phyloP scores from a whole-genome alignment of 2,329 filamentous ascomycete genomes.

The Pseudogymnoascus sp. region DNA sequence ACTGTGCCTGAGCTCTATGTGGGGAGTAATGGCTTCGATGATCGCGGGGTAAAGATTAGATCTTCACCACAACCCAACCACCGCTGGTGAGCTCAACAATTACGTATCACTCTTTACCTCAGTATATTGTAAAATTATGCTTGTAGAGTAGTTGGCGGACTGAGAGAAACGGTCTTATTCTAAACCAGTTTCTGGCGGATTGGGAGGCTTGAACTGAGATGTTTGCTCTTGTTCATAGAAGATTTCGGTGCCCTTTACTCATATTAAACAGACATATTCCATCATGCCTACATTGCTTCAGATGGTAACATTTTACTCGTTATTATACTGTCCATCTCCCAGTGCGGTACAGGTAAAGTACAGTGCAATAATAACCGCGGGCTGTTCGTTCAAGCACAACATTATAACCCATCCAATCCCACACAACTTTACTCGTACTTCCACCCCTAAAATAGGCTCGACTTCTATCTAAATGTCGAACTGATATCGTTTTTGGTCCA shows the following conservation, averaged over 20 bases:
- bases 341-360: background rate
- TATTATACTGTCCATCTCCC: background rate
- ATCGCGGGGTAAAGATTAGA: slow-evolving; percentile 5
- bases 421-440: background rate
- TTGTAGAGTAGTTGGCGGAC: background rate
- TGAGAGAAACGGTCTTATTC: background rate
- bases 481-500: slow-evolving; percentile 58
- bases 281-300: background rate
- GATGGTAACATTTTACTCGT: background rate
- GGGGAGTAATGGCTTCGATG: background rate
- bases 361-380: background rate
- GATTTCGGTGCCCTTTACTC: background rate
- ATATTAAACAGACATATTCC: background rate
- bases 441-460: background rate
- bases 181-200: background rate
- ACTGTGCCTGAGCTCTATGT: background rate
- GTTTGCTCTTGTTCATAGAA: background rate
- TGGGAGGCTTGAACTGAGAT: background rate
- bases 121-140: background rate
- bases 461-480: slow-evolving; percentile 39
- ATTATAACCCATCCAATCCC: slow-evolving; percentile 2
- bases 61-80: background rate
- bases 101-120: background rate
- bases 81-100: background rate
- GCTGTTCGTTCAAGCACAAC: slow-evolving; percentile 7